phyloP scores from a whole-genome alignment of 2,329 filamentous ascomycete genomes.

The Venturiaceae sp. region DNA sequence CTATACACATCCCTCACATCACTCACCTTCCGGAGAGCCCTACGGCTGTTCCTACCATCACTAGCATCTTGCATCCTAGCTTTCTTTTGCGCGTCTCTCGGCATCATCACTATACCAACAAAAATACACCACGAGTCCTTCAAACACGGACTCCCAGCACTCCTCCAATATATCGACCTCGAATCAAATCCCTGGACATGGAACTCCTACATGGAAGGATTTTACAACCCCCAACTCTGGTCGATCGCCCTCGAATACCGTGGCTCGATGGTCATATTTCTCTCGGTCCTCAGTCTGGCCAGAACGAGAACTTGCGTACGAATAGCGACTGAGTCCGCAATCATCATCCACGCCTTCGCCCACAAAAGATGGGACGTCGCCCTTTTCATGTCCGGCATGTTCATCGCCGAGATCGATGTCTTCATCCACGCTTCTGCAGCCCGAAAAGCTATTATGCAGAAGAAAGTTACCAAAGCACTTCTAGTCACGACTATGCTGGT shows the following conservation, averaged over 20 bases:
- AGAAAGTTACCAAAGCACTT: neutral
- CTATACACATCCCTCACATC: conserved; percentile 13
- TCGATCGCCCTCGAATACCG: conserved; percentile 53
- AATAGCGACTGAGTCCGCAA: neutral
- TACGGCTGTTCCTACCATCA: conserved; percentile 14
- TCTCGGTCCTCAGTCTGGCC: conserved; percentile 39
- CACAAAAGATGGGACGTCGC: conserved; percentile 3
- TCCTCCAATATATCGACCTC: neutral
- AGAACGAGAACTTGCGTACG: neutral
- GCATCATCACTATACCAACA: neutral
- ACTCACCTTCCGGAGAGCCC: conserved; percentile 13
- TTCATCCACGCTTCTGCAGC: neutral
- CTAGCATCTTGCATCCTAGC: conserved; percentile 8
- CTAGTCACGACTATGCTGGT: neutral
- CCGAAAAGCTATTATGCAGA: neutral
- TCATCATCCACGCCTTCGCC: neutral
- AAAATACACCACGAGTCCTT: neutral
- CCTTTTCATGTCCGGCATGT: conserved; percentile 1
- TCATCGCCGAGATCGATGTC: neutral
- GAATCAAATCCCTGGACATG: conserved; percentile 1
- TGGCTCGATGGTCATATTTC: conserved; percentile 48
- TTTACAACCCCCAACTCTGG: conserved; percentile 33
- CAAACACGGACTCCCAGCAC: neutral
- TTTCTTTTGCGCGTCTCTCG: neutral
- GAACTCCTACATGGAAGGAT: neutral